phyloP scores from a whole-genome alignment of 1,284 basidiomycete genomes.

The Puccinia hordei region DNA sequence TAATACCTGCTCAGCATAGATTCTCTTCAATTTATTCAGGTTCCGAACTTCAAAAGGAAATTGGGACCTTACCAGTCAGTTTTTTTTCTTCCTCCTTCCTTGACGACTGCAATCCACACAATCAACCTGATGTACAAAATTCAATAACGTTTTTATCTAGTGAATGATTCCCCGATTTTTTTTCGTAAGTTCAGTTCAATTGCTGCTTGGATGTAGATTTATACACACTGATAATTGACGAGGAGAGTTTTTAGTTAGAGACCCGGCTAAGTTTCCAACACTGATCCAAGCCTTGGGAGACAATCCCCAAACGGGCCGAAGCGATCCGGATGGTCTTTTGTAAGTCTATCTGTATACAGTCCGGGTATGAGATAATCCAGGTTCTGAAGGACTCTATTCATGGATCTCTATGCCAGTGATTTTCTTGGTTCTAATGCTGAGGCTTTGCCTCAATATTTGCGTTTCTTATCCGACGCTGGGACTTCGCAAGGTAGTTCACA shows the following conservation, averaged over 20 bases:
- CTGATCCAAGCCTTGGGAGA: slow-evolving; percentile 96
- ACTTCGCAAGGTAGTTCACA: slow-evolving; percentile 77
- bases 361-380: too few relatives aligned
- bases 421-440: slow-evolving; percentile 85
- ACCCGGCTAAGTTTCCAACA: slow-evolving; percentile 66
- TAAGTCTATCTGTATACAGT: slow-evolving; percentile 62
- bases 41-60: slow-evolving; percentile 83
- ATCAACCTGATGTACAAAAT: neutral
- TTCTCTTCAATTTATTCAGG: too few relatives aligned
- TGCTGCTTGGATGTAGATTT: neutral
- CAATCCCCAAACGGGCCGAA: slow-evolving; percentile 82
- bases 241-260: slow-evolving; percentile 63
- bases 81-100: neutral
- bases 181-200: neutral
- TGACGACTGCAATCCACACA: neutral
- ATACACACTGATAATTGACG: neutral
- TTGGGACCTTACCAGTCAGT: slow-evolving; percentile 72
- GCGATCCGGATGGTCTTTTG: slow-evolving; percentile 79
- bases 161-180: slow-evolving; percentile 40
- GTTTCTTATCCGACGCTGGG: slow-evolving; percentile 82
- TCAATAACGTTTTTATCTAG: slow-evolving; percentile 16
- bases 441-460: slow-evolving; percentile 85
- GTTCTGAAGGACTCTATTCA: slow-evolving; percentile 33
- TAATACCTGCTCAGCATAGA: too few relatives aligned
- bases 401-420: slow-evolving; percentile 68